These are phyloP conservation scores for Nemania abortiva DNA, from an alignment of 2,329 filamentous ascomycete species.

Conservation along the genomic window DNA sequence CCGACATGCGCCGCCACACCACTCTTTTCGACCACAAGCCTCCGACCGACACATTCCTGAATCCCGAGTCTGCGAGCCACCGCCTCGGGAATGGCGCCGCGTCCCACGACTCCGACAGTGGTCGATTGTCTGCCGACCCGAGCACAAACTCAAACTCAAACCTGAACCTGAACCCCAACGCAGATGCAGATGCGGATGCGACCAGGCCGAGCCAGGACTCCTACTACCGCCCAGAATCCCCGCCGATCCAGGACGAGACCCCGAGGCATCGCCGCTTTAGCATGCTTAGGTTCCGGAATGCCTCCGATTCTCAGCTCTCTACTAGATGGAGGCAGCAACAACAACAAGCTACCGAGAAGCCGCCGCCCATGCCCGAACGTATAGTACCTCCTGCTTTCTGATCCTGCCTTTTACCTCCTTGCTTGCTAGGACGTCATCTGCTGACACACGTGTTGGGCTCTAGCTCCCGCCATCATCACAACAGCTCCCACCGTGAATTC, in stretches of 20 bases:
- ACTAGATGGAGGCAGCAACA: slow-evolving; percentile 79
- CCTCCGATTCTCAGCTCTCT: slow-evolving; percentile 90
- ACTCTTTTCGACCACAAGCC: slow-evolving; percentile 51
- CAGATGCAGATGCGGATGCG: slow-evolving; percentile 13
- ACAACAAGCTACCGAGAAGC: slow-evolving; percentile 63
- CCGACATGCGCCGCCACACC: slow-evolving; percentile 68
- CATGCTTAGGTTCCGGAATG: slow-evolving; percentile 87
- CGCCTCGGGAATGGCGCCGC: slow-evolving; percentile 34
- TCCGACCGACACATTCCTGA: slow-evolving; percentile 41
- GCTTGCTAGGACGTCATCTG: slow-evolving; percentile 18
- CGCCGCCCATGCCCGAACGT: slow-evolving; percentile 71
- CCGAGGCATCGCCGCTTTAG: slow-evolving; percentile 72
- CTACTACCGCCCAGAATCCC: slow-evolving; percentile 59
- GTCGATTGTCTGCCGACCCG: slow-evolving; percentile 43
- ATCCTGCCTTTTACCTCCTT: slow-evolving; percentile 8
- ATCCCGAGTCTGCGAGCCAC: slow-evolving; percentile 35
- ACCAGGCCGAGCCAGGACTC: slow-evolving; percentile 48
- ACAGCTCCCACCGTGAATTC: slow-evolving; percentile 84
- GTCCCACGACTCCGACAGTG: slow-evolving; percentile 36
- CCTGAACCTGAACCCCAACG: not conserved
- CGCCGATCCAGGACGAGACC: slow-evolving; percentile 66
- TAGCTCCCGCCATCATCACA: slow-evolving; percentile 84
- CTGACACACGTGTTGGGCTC: slow-evolving; percentile 43
- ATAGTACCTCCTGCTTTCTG: slow-evolving; percentile 45
- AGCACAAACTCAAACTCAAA: slow-evolving; percentile 3